A percentile compares a stretch with the other conserved stretches of the same genome.
phyloP scores from a whole-genome alignment of 441 rosid genomes.

The Erodium trifolium region DNA sequence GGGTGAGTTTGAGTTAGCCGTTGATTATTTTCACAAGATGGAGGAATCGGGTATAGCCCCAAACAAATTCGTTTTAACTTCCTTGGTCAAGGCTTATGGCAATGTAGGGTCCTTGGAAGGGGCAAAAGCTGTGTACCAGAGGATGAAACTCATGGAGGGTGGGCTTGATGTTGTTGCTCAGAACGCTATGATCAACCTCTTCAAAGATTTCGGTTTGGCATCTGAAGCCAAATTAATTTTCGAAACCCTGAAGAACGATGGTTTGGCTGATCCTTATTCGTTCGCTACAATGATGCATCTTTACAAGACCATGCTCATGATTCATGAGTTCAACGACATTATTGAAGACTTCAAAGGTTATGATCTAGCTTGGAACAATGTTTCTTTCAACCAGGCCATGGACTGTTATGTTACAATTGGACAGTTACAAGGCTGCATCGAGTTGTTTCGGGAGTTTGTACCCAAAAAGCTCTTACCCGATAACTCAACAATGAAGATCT shows the following conservation, averaged over 20 bases:
- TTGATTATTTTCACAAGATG: slow-evolving; percentile 52
- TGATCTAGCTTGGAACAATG: slow-evolving; percentile 46
- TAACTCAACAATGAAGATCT: slow-evolving; percentile 46
- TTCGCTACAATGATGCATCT: slow-evolving; percentile 74
- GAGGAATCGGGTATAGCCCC: slow-evolving; percentile 48
- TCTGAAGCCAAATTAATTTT: slow-evolving; percentile 67
- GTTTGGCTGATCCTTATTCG: slow-evolving; percentile 58
- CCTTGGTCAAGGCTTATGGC: slow-evolving; percentile 73
- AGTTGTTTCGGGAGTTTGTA: slow-evolving; percentile 68
- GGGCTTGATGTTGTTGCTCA: slow-evolving; percentile 71
- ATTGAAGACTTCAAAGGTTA: slow-evolving; percentile 80
- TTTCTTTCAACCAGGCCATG: slow-evolving; percentile 66
- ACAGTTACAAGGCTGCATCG: slow-evolving; percentile 55
- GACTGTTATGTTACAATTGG: slow-evolving; percentile 60
- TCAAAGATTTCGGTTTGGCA: slow-evolving; percentile 64
- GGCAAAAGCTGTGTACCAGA: slow-evolving; percentile 53
- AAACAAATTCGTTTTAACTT: slow-evolving; percentile 65
- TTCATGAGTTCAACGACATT: slow-evolving; percentile 68
- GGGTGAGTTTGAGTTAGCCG: slow-evolving; percentile 58
- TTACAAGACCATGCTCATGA: slow-evolving; percentile 79
- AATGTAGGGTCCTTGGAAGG: slow-evolving; percentile 67
- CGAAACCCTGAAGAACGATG: slow-evolving; percentile 41
- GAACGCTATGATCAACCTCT: slow-evolving; percentile 67
- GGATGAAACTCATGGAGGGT: slow-evolving; percentile 49
- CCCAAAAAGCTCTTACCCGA: slow-evolving; percentile 52